Conservation (phyloP, 805 yeast species). For the Zygosaccharomyces pseudorouxii region DNA sequence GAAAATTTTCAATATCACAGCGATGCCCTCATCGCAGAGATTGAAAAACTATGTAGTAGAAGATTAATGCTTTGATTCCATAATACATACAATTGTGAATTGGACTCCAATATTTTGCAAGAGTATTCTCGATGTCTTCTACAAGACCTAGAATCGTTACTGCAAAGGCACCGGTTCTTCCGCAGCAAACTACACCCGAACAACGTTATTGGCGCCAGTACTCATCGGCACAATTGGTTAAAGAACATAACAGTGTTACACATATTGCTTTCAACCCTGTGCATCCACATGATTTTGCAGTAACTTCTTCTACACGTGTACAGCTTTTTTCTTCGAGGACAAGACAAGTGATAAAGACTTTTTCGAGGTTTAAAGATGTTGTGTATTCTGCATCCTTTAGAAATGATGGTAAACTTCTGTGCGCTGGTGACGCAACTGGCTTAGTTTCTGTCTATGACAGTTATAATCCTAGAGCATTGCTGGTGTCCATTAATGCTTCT, state of each 20-base stretch:
- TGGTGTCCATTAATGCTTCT: constrained; percentile 78
- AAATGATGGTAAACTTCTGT: constrained; percentile 83
- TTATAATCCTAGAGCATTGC: constrained; percentile 65
- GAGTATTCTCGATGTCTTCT: constrained; percentile 57
- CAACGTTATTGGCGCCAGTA: constrained; percentile 92
- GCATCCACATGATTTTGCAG: constrained; percentile 87
- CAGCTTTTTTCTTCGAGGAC: constrained; percentile 94
- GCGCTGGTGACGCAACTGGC: constrained; percentile 95
- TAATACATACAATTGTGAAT: not conserved
- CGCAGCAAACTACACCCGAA: constrained; percentile 80
- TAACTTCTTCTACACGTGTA: constrained; percentile 84
- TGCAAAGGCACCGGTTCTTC: constrained; percentile 67
- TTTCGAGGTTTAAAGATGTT: constrained; percentile 81
- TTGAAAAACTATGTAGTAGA: not conserved
- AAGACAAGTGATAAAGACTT: constrained; percentile 82
- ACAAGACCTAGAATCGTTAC: constrained; percentile 59
- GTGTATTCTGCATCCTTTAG: constrained; percentile 91
- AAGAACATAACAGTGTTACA: constrained; percentile 88
- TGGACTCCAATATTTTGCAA: not conserved
- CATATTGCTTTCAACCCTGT: constrained; percentile 85
- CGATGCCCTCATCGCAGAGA: constrained; percentile 1
- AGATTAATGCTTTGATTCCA: not conserved
- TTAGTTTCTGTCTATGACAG: constrained; percentile 88
- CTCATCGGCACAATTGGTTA: constrained; percentile 78
- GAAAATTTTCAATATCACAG: constrained; percentile 6